phyloP scores from a whole-genome alignment of 2,329 filamentous ascomycete genomes.

The Fusarium incarnatum region DNA sequence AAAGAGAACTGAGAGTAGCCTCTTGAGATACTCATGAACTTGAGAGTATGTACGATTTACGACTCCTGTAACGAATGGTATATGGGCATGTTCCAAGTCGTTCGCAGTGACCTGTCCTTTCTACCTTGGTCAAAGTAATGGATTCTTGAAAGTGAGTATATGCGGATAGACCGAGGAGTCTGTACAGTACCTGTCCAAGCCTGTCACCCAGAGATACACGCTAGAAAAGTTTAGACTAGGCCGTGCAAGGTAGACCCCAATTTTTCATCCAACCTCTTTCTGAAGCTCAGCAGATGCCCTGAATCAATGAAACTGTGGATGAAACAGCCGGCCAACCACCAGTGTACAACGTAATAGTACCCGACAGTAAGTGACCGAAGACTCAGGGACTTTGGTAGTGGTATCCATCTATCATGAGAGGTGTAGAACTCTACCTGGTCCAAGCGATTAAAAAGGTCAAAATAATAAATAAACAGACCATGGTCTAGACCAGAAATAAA shows the following conservation, averaged over 20 bases:
- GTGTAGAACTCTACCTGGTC: slow-evolving; percentile 12
- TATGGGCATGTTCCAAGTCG: neutral
- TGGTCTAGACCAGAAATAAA: neutral
- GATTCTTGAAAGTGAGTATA: neutral
- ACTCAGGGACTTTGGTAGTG: slow-evolving; percentile 6
- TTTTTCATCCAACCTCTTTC: neutral
- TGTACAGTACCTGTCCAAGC: slow-evolving; percentile 8
- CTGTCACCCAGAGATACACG: slow-evolving; percentile 26
- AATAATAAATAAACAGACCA: neutral
- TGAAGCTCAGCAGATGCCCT: slow-evolving; percentile 3
- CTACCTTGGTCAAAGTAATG: neutral
- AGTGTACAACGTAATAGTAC: neutral
- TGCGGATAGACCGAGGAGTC: slow-evolving; percentile 10
- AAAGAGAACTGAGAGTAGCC: no score
- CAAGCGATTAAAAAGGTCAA: neutral
- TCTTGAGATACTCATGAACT: no score
- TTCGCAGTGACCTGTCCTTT: neutral
- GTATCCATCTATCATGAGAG: neutral
- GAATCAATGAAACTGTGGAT: slow-evolving; percentile 18
- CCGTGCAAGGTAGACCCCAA: slow-evolving; percentile 32
- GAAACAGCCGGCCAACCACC: slow-evolving; percentile 22
- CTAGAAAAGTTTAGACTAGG: slow-evolving; percentile 24
- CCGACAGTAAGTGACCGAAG: neutral
- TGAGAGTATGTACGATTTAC: no score
- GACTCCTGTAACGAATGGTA: no score